Percentiles rank a stretch among this genome's conserved stretches.
Evolutionary conservation across 2,329 filamentous ascomycete species (phyloP).

Genomic region (Fragosphaeria purpurea): DNA sequence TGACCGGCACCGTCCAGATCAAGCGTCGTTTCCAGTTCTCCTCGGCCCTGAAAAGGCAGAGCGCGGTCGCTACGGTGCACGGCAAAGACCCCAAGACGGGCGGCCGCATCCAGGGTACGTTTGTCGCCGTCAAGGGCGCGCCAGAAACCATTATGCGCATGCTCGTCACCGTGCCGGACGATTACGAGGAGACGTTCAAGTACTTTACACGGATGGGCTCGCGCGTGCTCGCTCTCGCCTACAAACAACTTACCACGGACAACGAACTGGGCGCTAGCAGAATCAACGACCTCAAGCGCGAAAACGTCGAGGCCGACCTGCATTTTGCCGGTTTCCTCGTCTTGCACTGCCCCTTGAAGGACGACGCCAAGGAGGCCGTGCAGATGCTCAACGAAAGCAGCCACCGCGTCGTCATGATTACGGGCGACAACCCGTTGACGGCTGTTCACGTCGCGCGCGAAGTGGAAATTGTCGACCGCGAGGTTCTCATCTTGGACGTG

Average conservation of each 20-base stretch:
- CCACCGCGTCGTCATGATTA: conserved; percentile 98
- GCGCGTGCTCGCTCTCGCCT: conserved; percentile 84
- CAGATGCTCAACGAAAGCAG: conserved; percentile 98
- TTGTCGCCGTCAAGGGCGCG: conserved; percentile 92
- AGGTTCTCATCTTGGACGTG: conserved; percentile 88
- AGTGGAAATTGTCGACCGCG: conserved; percentile 94
- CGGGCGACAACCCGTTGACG: conserved; percentile 93
- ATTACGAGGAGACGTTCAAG: conserved; percentile 98
- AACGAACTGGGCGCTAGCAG: conserved; percentile 71
- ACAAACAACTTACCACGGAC: conserved; percentile 79
- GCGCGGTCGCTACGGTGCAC: conserved; percentile 77
- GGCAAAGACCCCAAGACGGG: conserved; percentile 61
- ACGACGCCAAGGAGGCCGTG: conserved; percentile 87
- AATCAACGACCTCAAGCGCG: conserved; percentile 90
- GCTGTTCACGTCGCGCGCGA: conserved; percentile 91
- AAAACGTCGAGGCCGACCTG: conserved; percentile 76
- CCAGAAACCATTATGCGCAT: conserved; percentile 95
- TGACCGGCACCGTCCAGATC: conserved; percentile 75
- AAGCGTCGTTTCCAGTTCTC: conserved; percentile 98
- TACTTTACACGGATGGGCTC: conserved; percentile 95
- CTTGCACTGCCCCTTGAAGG: conserved; percentile 89
- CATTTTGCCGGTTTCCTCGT: conserved; percentile 93
- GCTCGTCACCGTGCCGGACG: conserved; percentile 67
- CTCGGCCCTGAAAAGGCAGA: conserved; percentile 90
- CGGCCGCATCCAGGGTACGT: conserved; percentile 71